phyloP scores from a whole-genome alignment of 1,284 basidiomycete genomes.

The Hypsizygus ulmarius region DNA sequence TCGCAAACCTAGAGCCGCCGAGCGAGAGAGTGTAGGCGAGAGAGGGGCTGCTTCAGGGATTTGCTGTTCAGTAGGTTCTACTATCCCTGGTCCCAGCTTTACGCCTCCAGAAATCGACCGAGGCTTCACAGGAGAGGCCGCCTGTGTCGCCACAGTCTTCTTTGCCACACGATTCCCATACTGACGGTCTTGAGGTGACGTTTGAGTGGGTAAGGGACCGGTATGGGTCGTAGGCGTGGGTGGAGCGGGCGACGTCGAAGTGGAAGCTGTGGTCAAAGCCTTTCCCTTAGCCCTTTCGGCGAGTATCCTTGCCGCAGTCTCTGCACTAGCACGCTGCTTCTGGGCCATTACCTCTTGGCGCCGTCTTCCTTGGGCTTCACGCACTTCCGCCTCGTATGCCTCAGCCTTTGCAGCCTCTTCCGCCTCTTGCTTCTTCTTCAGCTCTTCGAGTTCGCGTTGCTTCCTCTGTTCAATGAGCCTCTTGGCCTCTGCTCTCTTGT shows the following conservation, averaged over 20 bases:
- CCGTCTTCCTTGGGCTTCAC: constrained; percentile 24
- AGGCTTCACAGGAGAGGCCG: background rate
- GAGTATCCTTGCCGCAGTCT: constrained; percentile 26
- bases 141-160: constrained; percentile 2
- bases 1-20: constrained; percentile 5
- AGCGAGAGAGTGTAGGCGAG: background rate
- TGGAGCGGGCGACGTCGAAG: constrained; percentile 9
- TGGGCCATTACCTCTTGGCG: constrained; percentile 26
- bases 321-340: constrained; percentile 26
- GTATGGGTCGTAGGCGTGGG: background rate
- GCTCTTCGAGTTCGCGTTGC: constrained; percentile 7
- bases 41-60: background rate
- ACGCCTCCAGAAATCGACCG: constrained; percentile 10
- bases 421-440: constrained; percentile 12
- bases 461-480: constrained; percentile 7
- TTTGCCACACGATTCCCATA: constrained; percentile 17
- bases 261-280: constrained; percentile 5
- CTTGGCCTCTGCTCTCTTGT: constrained; percentile 2
- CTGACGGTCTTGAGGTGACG: background rate
- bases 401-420: constrained; percentile 14
- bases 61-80: background rate
- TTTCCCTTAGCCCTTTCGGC: constrained; percentile 24
- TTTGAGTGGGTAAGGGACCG: background rate
- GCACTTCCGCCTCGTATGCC: constrained; percentile 17
- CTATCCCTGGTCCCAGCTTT: constrained; percentile 4